Evolutionary conservation across 1,284 basidiomycete species (phyloP).

Genomic region (Singerocomus inundabilis): DNA sequence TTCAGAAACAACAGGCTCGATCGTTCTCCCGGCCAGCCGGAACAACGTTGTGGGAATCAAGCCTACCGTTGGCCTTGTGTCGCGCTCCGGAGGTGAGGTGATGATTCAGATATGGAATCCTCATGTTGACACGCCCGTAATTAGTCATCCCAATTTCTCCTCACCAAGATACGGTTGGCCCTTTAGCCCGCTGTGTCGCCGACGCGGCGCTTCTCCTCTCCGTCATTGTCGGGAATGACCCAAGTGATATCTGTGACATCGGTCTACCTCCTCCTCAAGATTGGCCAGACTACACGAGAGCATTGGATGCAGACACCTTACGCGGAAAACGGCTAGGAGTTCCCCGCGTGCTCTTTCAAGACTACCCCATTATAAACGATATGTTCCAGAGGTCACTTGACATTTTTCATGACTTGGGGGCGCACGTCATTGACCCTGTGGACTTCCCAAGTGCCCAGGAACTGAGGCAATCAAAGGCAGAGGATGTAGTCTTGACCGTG

Average conservation of each 20-base stretch:
- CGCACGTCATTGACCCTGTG: constrained; percentile 44
- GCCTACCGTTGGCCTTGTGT: constrained; percentile 43
- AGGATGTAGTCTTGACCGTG: constrained; percentile 36
- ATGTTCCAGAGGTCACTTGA: constrained; percentile 41
- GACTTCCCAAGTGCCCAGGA: constrained; percentile 41
- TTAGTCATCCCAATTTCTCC: constrained; percentile 49
- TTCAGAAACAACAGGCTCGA: constrained; percentile 53
- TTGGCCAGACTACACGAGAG: constrained; percentile 42
- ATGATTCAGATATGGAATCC: neutral
- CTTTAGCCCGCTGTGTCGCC: constrained; percentile 45
- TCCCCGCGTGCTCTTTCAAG: constrained; percentile 32
- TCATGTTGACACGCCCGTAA: neutral
- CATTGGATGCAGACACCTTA: constrained; percentile 36
- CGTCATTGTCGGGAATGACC: constrained; percentile 45
- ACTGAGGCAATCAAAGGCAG: constrained; percentile 32
- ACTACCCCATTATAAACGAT: constrained; percentile 10
- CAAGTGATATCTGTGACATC: constrained; percentile 40
- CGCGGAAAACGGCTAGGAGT: constrained; percentile 44
- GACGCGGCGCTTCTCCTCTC: constrained; percentile 46
- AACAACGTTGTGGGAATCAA: constrained; percentile 46
- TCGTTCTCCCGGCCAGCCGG: constrained; percentile 41
- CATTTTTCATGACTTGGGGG: constrained; percentile 39
- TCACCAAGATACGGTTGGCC: constrained; percentile 51
- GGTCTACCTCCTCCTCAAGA: constrained; percentile 41
- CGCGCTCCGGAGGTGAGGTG: constrained; percentile 45